phyloP scores from a whole-genome alignment of 2,329 filamentous ascomycete species.

The Plectosphaerella sp. region DNA sequence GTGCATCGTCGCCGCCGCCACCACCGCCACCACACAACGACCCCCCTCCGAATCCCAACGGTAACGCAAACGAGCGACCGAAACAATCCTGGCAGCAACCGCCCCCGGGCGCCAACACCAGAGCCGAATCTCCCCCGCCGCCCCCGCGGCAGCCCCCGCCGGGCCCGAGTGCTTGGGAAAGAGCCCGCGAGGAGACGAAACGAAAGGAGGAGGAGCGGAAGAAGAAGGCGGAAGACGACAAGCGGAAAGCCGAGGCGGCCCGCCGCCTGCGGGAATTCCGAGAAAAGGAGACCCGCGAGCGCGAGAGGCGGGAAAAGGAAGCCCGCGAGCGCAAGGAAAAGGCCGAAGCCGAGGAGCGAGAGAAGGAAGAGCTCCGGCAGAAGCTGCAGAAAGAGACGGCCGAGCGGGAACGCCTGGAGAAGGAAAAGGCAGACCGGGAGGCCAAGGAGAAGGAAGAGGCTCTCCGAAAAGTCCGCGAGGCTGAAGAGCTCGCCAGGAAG shows the following conservation, averaged over 20 bases:
- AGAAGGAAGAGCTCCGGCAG: conserved; percentile 22
- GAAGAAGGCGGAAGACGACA: conserved; percentile 55
- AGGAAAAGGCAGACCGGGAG: conserved; percentile 43
- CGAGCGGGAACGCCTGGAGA: conserved; percentile 37
- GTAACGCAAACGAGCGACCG: conserved; percentile 22
- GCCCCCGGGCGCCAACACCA: conserved; percentile 15
- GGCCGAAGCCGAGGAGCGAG: conserved; percentile 27
- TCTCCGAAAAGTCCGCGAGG: conserved; percentile 20
- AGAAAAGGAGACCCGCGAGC: conserved; percentile 49
- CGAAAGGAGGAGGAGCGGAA: conserved; percentile 61
- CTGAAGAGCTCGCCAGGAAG: conserved; percentile 16
- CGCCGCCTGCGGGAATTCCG: conserved; percentile 49
- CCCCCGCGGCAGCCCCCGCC: conserved; percentile 8
- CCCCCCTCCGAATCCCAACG: conserved; percentile 16
- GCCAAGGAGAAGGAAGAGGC: conserved; percentile 23
- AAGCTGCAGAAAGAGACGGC: conserved; percentile 21
- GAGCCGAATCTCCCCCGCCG: conserved; percentile 6
- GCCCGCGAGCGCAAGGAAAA: conserved; percentile 27
- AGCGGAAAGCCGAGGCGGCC: conserved; percentile 52
- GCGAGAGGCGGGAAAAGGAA: conserved; percentile 33
- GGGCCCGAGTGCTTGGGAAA: conserved; percentile 17
- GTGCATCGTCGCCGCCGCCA: conserved; percentile 8
- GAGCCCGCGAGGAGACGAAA: conserved; percentile 56
- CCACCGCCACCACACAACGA: conserved; percentile 13
- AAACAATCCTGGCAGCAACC: conserved; percentile 33